Evolutionary conservation across 345 rosid genomes (phyloP).

Genomic region (Brassica carinata): DNA sequence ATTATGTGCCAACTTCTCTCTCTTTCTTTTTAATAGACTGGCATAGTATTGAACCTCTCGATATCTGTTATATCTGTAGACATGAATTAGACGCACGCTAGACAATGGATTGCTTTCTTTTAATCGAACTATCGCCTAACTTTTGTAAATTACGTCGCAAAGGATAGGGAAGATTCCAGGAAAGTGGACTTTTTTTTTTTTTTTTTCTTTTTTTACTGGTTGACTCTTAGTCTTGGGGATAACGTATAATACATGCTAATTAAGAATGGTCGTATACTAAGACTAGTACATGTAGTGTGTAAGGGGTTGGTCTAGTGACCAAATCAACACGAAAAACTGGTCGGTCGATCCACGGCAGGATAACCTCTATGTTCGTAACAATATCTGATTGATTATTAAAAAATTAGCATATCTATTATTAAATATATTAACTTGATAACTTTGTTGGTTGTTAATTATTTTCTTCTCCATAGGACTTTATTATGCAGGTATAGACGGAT

Average conservation of each 20-base stretch:
- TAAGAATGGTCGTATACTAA: background rate
- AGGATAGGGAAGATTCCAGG: constrained; percentile 5
- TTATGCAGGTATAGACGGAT: background rate
- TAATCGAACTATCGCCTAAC: background rate
- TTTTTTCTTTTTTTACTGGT: too few relatives aligned
- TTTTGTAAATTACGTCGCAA: background rate
- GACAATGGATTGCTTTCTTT: background rate
- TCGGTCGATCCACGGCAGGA: constrained; percentile 33
- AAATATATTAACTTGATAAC: background rate
- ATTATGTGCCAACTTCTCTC: too few relatives aligned
- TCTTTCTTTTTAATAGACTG: background rate
- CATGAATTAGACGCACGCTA: background rate
- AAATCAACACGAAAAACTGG: constrained; percentile 21
- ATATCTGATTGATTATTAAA: background rate
- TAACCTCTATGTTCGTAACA: constrained; percentile 4
- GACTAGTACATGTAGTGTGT: constrained; percentile 5
- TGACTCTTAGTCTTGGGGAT: background rate
- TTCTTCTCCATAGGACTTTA: background rate
- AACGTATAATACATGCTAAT: background rate
- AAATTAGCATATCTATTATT: background rate
- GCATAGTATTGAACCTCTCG: constrained; percentile 30
- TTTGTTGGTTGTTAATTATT: background rate
- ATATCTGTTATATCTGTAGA: background rate
- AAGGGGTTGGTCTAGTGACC: constrained; percentile 24
- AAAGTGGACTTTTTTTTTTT: background rate